Evolutionary conservation across 345 rosid species (phyloP), one percentile per base, ranked within the genome.

Genomic region (Boechera divaricarpa): DNA sequence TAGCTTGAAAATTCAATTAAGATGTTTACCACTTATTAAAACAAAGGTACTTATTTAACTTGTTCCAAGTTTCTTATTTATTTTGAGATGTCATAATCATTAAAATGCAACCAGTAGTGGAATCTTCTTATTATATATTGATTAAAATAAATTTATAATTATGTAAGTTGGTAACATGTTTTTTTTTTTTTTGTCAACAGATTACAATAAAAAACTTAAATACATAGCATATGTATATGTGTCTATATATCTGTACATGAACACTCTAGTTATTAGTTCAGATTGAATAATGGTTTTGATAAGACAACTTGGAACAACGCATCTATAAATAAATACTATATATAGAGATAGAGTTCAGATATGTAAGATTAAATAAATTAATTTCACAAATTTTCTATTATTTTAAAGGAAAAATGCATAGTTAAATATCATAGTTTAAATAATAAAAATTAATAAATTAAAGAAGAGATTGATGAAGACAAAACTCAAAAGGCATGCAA

Each of bases 151-250:
- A 58, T 26, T 18, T 59, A 51, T 61, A 61, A 63, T 41, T 61
- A 39, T 51, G 69, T 60, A 54, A 67, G 31, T 44, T 68, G 52
- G 59, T 77, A 68, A 70, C 66, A 77, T 77, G 80, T 70, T 77
- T 77, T 70, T 21, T 21, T 21, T 21, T 21, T 21, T 21, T 21
- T 21, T 21, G 21, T 21, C 24, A 21, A 21, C 24, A 21, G 24
- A 21, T 21, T 21, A 21, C 24, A 21, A 1, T 21, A 21, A 21
- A 21, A 21, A 21, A 21, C 24, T 21, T 21, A 21, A 21, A 55
- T 62, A 44, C 70, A 61, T 62, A 45, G 15, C 63, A 61, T 52
- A 69, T 59, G 68, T 67, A 36, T 57, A 38, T 57, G 52, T 36
- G 53, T 53, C 49, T 63, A 45, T 21, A 31, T 28, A 28, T 28